Base-by-base conservation (phyloP, 169 alveolate genomes). In the Nephromyces sp. region DNA sequence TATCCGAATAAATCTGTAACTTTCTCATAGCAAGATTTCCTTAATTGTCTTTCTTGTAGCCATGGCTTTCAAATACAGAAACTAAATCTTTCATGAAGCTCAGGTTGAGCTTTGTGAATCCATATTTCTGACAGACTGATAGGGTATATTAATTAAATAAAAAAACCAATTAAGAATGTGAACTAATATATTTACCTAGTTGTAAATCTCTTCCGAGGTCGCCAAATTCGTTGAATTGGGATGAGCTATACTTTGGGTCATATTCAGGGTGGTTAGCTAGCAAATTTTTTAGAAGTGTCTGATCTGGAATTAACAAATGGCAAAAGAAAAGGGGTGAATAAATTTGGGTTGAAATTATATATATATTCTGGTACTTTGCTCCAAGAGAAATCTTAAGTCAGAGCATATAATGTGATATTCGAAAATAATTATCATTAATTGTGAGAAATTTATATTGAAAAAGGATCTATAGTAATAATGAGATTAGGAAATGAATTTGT, bases 221-320 rank as follows among this genome's bases (percentile, higher is more conserved):
- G 15, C 57, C 57, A 43, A 43, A 43, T 43, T 43, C 57, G 25
- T 15, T n/a, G 15, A 43, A 43, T 43, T 43, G 57, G 15, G 25
- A 15, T 15, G 25, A 15, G 57, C 57, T 43, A 43, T 43, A 83
- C 22, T 79, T 78, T 0, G 89, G 89, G 53, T 83, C 78, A 52
- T 72, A 66, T 65, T 83, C 84, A 24, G 89, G 89, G 66, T 83
- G 83, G 52, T 79, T 75, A 57, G 80, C 81, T 35, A 83, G 75
- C 74, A 83, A 53, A 57, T 77, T 77, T 35, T 74, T 78, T 66
- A 83, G 68, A 53, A 83, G 67, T 24, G 84, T 80, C 71, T 83
- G 85, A 70, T 83, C 89, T 83, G 66, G 32, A 74, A n/a, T 30
- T 2, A 33, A 32, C 25, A 24, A 21, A n/a, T 61, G 31, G 64